Percentiles rank a stretch among this genome's conserved stretches.
Evolutionary conservation across 345 rosid genomes (phyloP).

Genomic region (Kandelia obovata): DNA sequence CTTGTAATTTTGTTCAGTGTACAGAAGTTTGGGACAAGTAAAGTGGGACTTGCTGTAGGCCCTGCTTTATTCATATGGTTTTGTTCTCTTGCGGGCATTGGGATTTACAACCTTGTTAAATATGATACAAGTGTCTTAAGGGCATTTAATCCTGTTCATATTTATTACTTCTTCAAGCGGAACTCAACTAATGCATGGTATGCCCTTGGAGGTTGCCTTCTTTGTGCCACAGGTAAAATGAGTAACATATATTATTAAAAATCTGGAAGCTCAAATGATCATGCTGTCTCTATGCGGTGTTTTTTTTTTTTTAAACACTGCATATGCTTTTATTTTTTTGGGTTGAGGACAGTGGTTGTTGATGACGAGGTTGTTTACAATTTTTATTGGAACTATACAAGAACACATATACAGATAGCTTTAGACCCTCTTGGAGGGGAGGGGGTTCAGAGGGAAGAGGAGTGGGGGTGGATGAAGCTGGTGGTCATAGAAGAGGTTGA

Average conservation of each 20-base stretch:
- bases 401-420: too few relatives aligned
- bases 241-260: neutral
- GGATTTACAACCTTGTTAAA: slow-evolving; percentile 77
- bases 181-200: slow-evolving; percentile 85
- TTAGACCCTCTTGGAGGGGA: too few relatives aligned
- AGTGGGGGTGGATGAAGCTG: too few relatives aligned
- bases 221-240: slow-evolving; percentile 85
- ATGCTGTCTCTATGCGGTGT: neutral
- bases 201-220: slow-evolving; percentile 97
- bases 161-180: slow-evolving; percentile 85
- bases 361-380: too few relatives aligned
- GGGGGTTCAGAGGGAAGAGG: too few relatives aligned
- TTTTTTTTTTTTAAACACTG: neutral
- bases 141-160: slow-evolving; percentile 90
- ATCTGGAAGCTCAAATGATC: too few relatives aligned
- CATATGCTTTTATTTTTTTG: too few relatives aligned
- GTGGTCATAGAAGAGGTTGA: too few relatives aligned
- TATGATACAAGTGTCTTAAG: slow-evolving; percentile 68
- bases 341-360: too few relatives aligned
- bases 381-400: too few relatives aligned
- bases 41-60: slow-evolving; percentile 89
- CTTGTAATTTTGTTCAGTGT: slow-evolving; percentile 89
- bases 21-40: slow-evolving; percentile 98
- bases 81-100: slow-evolving; percentile 88
- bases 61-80: slow-evolving; percentile 97